Evolutionary conservation across 495 filamentous ascomycete species (phyloP).

Genomic region (Cercophora scortea): DNA sequence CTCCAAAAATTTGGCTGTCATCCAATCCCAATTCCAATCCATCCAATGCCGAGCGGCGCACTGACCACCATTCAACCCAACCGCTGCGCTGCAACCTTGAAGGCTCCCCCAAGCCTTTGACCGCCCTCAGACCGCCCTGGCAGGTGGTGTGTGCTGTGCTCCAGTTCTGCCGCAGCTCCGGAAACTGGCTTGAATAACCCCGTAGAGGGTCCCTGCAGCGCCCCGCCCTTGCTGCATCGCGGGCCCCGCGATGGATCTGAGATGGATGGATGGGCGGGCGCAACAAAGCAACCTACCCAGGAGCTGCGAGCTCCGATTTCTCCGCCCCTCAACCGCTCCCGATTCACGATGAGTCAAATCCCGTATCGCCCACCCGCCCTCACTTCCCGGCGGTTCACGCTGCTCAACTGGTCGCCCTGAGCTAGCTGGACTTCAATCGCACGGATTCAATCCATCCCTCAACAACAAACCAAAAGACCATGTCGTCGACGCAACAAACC

Average conservation of each 20-base stretch:
- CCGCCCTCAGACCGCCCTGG: conserved; percentile 19
- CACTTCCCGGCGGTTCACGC: neutral
- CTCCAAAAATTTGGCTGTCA: conserved; percentile 23
- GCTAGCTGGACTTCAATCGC: no score
- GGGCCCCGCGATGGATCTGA: conserved; percentile 3
- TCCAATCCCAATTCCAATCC: conserved; percentile 5
- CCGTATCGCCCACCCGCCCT: neutral
- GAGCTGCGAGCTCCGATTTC: neutral
- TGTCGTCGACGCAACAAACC: neutral
- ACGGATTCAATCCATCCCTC: neutral
- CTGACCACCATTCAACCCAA: conserved; percentile 1
- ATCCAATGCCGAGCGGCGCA: neutral
- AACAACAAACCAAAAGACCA: neutral
- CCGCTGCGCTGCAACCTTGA: neutral
- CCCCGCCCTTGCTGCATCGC: conserved; percentile 16
- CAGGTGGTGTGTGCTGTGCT: neutral
- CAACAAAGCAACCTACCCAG: no score
- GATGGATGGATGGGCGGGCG: no score
- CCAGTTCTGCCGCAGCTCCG: conserved; percentile 15
- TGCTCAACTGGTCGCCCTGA: no score
- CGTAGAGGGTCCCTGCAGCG: conserved; percentile 7
- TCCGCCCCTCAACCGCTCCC: neutral
- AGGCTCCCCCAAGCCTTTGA: conserved; percentile 5
- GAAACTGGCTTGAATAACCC: neutral
- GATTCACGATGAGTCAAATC: conserved; percentile 21